Percentiles rank a stretch among this genome's conserved stretches.
These are phyloP conservation scores for Solanum lycopersicoides DNA, from an alignment of 257 asterid species.

Conservation along the genomic window DNA sequence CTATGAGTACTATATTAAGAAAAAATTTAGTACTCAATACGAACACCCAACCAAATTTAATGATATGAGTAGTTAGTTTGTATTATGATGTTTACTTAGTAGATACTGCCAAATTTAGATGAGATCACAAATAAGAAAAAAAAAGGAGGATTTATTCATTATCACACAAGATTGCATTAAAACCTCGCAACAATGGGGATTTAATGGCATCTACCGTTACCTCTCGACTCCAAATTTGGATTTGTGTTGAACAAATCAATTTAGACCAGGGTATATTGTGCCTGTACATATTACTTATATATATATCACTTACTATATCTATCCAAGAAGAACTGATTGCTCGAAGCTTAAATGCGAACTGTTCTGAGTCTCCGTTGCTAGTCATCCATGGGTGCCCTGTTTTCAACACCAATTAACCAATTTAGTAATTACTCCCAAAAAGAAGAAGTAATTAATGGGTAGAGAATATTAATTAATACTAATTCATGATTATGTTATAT, in stretches of 20 bases:
- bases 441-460: not conserved
- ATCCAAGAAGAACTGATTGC: not conserved
- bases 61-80: not conserved
- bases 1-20: not conserved
- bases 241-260: not conserved
- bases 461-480: not conserved
- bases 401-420: not conserved
- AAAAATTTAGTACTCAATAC: not conserved
- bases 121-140: not conserved
- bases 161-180: not conserved
- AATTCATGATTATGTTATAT: not conserved
- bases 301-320: not conserved
- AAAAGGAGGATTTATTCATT: not conserved
- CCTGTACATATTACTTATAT: not conserved
- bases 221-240: not conserved
- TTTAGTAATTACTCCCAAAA: not conserved
- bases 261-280: not conserved
- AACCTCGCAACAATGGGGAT: not conserved
- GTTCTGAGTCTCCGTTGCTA: not conserved
- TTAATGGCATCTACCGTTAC: not conserved
- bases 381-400: constrained; percentile 14
- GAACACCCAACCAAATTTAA: not conserved
- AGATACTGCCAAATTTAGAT: not conserved
- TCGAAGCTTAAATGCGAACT: not conserved
- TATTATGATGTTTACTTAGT: not conserved